Evolutionary conservation across 192 early-diverging fungal species (phyloP), one percentile per base, ranked within the genome.

Genomic region (Lobulomyces angularis): DNA sequence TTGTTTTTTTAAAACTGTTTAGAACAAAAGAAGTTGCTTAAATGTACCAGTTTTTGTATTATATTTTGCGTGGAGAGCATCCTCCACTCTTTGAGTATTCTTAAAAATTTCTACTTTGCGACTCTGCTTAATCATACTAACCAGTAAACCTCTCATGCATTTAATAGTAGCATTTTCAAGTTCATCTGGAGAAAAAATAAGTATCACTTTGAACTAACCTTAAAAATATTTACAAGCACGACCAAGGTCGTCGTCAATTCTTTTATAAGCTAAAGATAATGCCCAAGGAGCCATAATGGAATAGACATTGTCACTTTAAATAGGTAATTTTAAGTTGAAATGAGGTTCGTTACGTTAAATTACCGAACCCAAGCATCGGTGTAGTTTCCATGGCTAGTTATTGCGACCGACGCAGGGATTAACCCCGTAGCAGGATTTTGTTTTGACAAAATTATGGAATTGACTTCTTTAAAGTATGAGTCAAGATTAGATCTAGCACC

Each of bases 301-400:
- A 53, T 90, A 86, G 2, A 90, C 86, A 43, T 89, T 89, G 62
- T 89, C 86, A 45, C 82, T 81, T 47, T 28, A 28, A 27, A 8
- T 51, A 11, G 40, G 3, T 23, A 36, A 45, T 12, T 8, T n/a
- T 12, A 25, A 8, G 16, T 33, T 20, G 32, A 9, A 11, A 17
- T 16, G 25, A 12, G 16, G 12, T 24, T 50, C n/a, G 14, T n/a
- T 2, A 1, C 3, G 35, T 9, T n/a, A 19, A 40, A 59, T 45
- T 67, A 81, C 80, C 82, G 57, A 39, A 89, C 84, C 86, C 84
- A 87, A 24, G 86, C 84, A 69, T 87, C 86, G n/a, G 74, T 61
- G 50, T 86, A 85, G 59, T 90, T 78, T 21, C 86, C 86, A 50
- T 90, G 86, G 1, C 71, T 79, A 6, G 84, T 90, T 17, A 90